These are phyloP conservation scores for Pseudopediastrum boryanum DNA, from an alignment of 139 green algal genomes.

Conservation along the genomic window DNA sequence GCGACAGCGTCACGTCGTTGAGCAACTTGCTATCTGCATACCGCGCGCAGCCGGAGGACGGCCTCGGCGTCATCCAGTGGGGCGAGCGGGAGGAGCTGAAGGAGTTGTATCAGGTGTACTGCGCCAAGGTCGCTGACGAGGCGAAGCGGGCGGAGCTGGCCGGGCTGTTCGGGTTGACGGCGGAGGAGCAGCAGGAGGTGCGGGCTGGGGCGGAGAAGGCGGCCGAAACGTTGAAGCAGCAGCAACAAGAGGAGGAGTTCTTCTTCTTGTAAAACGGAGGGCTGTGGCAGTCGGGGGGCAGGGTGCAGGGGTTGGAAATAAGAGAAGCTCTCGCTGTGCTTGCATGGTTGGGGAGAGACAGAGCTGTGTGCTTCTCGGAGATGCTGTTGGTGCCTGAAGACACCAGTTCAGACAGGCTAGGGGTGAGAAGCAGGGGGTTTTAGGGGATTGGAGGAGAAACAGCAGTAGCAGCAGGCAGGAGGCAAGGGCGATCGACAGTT, in stretches of 20 bases:
- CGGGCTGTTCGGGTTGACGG: conserved; percentile 62
- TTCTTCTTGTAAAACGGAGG: background rate
- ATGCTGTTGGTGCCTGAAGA: too few relatives aligned
- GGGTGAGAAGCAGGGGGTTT: too few relatives aligned
- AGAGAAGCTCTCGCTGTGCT: too few relatives aligned
- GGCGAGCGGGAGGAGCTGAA: conserved; percentile 74
- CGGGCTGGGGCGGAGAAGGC: conserved; percentile 8
- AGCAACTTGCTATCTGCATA: conserved; percentile 52
- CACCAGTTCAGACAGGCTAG: too few relatives aligned
- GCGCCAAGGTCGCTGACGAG: conserved; percentile 51
- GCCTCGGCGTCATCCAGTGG: conserved; percentile 61
- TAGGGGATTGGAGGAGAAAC: too few relatives aligned
- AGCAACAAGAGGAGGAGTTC: conserved; percentile 29
- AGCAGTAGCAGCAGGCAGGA: too few relatives aligned
- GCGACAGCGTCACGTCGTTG: conserved; percentile 51
- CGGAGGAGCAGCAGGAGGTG: conserved; percentile 51
- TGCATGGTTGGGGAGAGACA: too few relatives aligned
- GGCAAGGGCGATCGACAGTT: too few relatives aligned
- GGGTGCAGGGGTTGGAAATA: too few relatives aligned
- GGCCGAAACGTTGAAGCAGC: background rate
- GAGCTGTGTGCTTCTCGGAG: too few relatives aligned
- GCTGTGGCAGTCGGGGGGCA: too few relatives aligned
- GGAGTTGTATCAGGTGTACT: conserved; percentile 82
- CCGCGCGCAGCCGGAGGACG: conserved; percentile 60
- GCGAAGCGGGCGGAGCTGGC: conserved; percentile 59